Evolutionary conservation across 2,329 filamentous ascomycete species (phyloP).

Genomic region (Hypoxylon sp.): DNA sequence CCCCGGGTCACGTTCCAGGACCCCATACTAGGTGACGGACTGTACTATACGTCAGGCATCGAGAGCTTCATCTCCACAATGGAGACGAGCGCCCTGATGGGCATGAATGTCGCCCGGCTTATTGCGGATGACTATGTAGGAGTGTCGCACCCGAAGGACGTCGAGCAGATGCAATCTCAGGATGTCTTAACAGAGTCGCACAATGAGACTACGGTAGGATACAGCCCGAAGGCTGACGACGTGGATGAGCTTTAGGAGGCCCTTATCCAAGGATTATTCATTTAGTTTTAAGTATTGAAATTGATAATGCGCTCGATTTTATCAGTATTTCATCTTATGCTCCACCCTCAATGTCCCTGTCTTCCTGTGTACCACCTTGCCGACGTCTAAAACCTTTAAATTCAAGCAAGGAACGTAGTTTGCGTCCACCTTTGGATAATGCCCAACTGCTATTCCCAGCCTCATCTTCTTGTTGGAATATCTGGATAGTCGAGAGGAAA

Average conservation of each 20-base stretch:
- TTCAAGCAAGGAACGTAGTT: too few relatives aligned
- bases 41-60: constrained; percentile 83
- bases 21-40: constrained; percentile 73
- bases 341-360: too few relatives aligned
- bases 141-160: constrained; percentile 25
- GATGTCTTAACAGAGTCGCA: constrained; percentile 21
- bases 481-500: too few relatives aligned
- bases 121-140: constrained; percentile 71
- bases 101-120: constrained; percentile 83
- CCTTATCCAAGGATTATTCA: neutral
- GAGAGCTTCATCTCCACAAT: constrained; percentile 97
- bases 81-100: constrained; percentile 95
- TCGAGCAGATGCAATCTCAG: constrained; percentile 17
- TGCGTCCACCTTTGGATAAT: too few relatives aligned
- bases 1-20: constrained; percentile 92
- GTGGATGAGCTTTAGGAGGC: constrained; percentile 34
- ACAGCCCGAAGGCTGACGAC: constrained; percentile 14
- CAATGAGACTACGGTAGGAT: constrained; percentile 11
- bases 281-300: neutral
- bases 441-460: too few relatives aligned
- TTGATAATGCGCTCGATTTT: neutral
- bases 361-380: too few relatives aligned
- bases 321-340: too few relatives aligned
- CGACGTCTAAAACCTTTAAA: too few relatives aligned
- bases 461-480: too few relatives aligned